Evolutionary conservation across 169 alveolate genomes (phyloP), one percentile per base, ranked within the genome.

Genomic region (Eimeria mitis): DNA sequence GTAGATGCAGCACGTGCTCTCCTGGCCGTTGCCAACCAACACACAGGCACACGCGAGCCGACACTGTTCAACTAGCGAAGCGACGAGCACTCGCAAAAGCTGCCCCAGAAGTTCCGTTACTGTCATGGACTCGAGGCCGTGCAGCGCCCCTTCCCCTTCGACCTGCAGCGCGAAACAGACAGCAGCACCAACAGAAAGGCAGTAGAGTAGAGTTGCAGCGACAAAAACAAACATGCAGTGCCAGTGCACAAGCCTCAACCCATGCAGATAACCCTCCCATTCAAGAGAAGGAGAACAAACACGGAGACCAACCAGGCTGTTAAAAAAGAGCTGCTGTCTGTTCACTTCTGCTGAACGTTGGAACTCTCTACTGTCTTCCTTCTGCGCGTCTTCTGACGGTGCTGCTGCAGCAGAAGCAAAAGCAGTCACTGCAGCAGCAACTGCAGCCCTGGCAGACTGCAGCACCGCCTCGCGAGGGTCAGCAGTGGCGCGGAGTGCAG

Each of bases 61-160:
- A 56, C 96, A 92, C 75, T 59, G 75, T 63, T 92, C 96, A 70
- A 54, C 92, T 25, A 88, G 78, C 52, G 91, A 88, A 52, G 96
- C 81, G 68, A 92, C 73, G 52, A 92, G 94, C 16, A 88, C 31
- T 54, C 94, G 79, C 49, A 92, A 25, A 19, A 92, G 92, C 79
- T 92, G 96, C 88, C 68, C 79, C 56, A 92, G 68, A 65, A 92
- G 56, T 11, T 92, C 96, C 56, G 89, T 65, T 28, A 94, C 94
- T 37, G 94, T 68, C 78, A 92, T 54, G 59, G 94, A 79, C 52
- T 92, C 96, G 42, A 92, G 78, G 78, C 89, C 89, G n/a, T 92
- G 96, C 49, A 92, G 79, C 11, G 96, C 96, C 96, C 87, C 84
- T 59, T 92, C 96, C 42, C 96, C 96, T 68, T 92, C 96, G 23